These are phyloP conservation scores for Rubus idaeus DNA, from an alignment of 306 rosid genomes.

Conservation along the genomic window DNA sequence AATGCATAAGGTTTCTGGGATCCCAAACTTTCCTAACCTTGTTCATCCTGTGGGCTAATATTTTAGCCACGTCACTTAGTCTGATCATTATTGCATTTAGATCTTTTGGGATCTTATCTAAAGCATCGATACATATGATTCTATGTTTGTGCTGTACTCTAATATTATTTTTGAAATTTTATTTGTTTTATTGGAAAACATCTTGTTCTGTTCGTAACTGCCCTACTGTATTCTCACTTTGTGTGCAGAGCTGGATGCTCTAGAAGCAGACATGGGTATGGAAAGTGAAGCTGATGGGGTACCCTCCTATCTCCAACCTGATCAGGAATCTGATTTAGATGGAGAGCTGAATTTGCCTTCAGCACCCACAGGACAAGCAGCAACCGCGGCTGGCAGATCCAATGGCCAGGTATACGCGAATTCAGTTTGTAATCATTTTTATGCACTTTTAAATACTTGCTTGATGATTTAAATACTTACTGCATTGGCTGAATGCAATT, in stretches of 20 bases:
- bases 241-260: slow-evolving; percentile 73
- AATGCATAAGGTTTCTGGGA: no score
- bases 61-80: background rate
- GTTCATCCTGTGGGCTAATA: background rate
- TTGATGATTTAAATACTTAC: background rate
- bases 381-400: slow-evolving; percentile 62
- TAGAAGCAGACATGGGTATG: slow-evolving; percentile 90
- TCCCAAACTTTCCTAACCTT: background rate
- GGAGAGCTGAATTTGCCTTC: slow-evolving; percentile 86
- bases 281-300: slow-evolving; percentile 83
- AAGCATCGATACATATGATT: no score
- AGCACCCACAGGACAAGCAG: slow-evolving; percentile 74
- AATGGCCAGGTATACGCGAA: slow-evolving; percentile 56
- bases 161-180: no score
- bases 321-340: slow-evolving; percentile 78
- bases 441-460: background rate
- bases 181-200: no score
- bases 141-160: no score
- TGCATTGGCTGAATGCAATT: background rate
- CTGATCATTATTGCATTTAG: no score
- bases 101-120: no score
- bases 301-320: slow-evolving; percentile 98
- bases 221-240: background rate
- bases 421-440: background rate
- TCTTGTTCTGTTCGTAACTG: background rate